Percentiles rank a stretch among this genome's conserved stretches.
phyloP scores from a whole-genome alignment of 345 rosid genomes.

The Abelmoschus esculentus region DNA sequence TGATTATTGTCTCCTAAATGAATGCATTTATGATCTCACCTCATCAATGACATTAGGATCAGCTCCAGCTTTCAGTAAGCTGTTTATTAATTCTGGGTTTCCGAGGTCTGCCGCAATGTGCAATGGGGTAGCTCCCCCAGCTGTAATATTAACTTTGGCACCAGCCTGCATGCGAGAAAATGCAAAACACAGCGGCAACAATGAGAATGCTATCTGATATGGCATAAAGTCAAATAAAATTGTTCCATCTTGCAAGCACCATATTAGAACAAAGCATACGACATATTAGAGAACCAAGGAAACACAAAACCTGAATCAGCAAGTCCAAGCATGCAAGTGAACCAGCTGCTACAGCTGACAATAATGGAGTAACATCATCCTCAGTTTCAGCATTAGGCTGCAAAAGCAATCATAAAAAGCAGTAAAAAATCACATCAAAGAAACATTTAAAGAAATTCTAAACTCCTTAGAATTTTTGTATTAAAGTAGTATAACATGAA shows the following conservation, averaged over 20 bases:
- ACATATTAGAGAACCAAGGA: slow-evolving; percentile 2
- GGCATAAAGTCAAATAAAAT: not conserved
- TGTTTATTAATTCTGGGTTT: slow-evolving; percentile 50
- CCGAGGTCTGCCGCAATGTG: slow-evolving; percentile 88
- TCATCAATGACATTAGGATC: slow-evolving; percentile 73
- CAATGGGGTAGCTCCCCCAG: slow-evolving; percentile 92
- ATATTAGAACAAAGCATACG: not conserved
- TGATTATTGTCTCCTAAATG: not conserved
- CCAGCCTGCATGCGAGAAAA: slow-evolving; percentile 55
- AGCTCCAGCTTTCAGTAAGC: slow-evolving; percentile 74
- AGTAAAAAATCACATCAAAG: not conserved
- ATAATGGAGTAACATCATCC: slow-evolving; percentile 68
- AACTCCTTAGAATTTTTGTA: not conserved
- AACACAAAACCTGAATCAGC: slow-evolving; percentile 57
- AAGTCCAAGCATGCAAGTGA: slow-evolving; percentile 68
- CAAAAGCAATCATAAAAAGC: slow-evolving; percentile 15
- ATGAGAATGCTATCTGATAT: not conserved
- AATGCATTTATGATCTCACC: slow-evolving; percentile 28
- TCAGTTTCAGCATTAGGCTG: slow-evolving; percentile 91
- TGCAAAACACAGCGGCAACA: not conserved
- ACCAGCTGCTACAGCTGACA: slow-evolving; percentile 91
- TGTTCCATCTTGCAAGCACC: not conserved
- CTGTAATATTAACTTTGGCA: slow-evolving; percentile 61
- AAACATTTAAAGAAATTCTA: not conserved
- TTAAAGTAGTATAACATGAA: not conserved